phyloP scores from a whole-genome alignment of 371 early-diverging fungal genomes.

The Mucor irregularis region DNA sequence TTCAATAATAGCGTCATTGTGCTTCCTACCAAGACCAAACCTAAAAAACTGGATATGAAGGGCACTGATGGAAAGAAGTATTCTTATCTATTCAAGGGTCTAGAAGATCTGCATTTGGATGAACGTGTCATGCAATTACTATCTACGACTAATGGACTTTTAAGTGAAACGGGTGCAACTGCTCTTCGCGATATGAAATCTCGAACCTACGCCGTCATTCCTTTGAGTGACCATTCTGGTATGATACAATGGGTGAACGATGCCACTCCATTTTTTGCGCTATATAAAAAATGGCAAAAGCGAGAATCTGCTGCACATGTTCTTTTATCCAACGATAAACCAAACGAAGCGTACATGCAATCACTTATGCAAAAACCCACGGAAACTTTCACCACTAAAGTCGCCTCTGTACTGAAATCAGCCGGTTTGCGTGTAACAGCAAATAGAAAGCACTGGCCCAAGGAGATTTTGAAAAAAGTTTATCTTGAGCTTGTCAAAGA shows the following conservation, averaged over 20 bases:
- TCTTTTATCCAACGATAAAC: constrained; percentile 26
- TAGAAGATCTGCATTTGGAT: constrained; percentile 94
- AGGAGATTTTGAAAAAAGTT: constrained; percentile 58
- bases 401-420: constrained; percentile 46
- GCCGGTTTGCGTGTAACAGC: constrained; percentile 51
- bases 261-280: constrained; percentile 69
- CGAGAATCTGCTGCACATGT: constrained; percentile 49
- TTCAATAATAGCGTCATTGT: constrained; percentile 65
- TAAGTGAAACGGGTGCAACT: constrained; percentile 53
- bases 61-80: constrained; percentile 79
- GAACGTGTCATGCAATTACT: constrained; percentile 88
- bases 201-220: constrained; percentile 92
- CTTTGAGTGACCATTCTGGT: constrained; percentile 91
- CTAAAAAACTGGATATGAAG: constrained; percentile 79
- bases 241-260: constrained; percentile 97
- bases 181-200: constrained; percentile 59
- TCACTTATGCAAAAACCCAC: constrained; percentile 30
- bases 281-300: constrained; percentile 59
- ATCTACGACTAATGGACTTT: constrained; percentile 69
- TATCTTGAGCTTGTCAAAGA: constrained; percentile 61
- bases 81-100: constrained; percentile 83
- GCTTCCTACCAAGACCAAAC: constrained; percentile 86
- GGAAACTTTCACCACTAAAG: constrained; percentile 45
- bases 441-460: constrained; percentile 68
- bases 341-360: constrained; percentile 26